These are phyloP conservation scores for Laetiporus sulphureus DNA, from an alignment of 1,284 basidiomycete species.

Conservation along the genomic window DNA sequence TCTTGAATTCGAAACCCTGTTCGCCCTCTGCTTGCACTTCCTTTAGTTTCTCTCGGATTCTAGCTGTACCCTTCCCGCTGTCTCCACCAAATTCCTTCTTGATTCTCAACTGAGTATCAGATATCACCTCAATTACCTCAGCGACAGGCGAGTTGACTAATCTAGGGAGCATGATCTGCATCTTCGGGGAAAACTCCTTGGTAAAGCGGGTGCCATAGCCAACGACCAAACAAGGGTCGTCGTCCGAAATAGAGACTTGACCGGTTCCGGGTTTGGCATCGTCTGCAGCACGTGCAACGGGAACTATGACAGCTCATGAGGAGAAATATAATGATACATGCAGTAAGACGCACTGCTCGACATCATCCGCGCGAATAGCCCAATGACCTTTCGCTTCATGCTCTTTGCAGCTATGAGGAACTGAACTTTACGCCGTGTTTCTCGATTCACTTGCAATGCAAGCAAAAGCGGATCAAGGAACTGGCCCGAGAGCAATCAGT, in stretches of 20 bases:
- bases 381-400: constrained; percentile 77
- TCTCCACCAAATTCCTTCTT: constrained; percentile 90
- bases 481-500: constrained; percentile 35
- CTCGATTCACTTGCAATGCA: constrained; percentile 81
- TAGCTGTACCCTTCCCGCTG: constrained; percentile 67
- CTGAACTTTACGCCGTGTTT: constrained; percentile 79
- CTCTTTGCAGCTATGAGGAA: constrained; percentile 94
- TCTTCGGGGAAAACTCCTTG: constrained; percentile 71
- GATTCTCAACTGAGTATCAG: constrained; percentile 79
- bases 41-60: constrained; percentile 60
- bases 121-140: constrained; percentile 85
- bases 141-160: constrained; percentile 72
- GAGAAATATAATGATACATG: neutral
- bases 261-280: constrained; percentile 79
- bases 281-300: constrained; percentile 91
- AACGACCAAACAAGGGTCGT: constrained; percentile 74
- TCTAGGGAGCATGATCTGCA: constrained; percentile 89
- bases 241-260: constrained; percentile 61
- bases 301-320: constrained; percentile 49
- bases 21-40: constrained; percentile 49
- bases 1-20: constrained; percentile 69
- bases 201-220: constrained; percentile 82
- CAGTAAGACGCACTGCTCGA: constrained; percentile 71
- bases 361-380: constrained; percentile 83
- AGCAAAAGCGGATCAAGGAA: constrained; percentile 94